Percentiles rank a stretch among this genome's conserved stretches.
Conservation (phyloP, 169 alveolate species). For the Cryptosporidium tyzzeri region DNA sequence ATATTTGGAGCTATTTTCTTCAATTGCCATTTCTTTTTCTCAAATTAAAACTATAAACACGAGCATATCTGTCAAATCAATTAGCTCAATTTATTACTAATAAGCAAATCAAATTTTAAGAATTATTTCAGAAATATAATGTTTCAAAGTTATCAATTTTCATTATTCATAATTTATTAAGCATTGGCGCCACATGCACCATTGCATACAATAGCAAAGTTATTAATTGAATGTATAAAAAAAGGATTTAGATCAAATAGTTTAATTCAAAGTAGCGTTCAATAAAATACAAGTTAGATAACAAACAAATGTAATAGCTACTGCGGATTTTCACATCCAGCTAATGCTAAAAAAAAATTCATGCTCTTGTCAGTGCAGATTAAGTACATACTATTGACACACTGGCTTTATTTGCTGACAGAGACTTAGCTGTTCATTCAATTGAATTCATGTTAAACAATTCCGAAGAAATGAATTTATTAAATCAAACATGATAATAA, state of each 20-base stretch:
- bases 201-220: not conserved
- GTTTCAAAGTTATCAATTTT: not conserved
- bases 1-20: slow-evolving; percentile 1
- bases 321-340: too few species aligned
- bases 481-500: too few species aligned
- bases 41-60: not conserved
- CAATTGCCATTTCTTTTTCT: not conserved
- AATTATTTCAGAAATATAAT: not conserved
- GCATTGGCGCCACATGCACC: slow-evolving; percentile 27
- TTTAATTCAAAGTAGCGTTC: too few species aligned
- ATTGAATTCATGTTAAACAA: too few species aligned
- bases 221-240: not conserved
- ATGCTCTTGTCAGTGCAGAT: too few species aligned
- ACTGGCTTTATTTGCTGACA: too few species aligned
- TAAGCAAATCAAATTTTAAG: not conserved
- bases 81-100: too few species aligned
- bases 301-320: too few species aligned
- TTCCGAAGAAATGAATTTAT: not conserved
- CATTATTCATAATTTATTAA: not conserved
- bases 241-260: not conserved
- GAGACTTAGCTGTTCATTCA: too few species aligned
- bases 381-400: too few species aligned
- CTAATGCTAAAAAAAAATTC: too few species aligned
- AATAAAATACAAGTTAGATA: too few species aligned
- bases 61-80: not conserved